Conservation (phyloP, 441 rosid genomes). For the Breynia disticha region DNA sequence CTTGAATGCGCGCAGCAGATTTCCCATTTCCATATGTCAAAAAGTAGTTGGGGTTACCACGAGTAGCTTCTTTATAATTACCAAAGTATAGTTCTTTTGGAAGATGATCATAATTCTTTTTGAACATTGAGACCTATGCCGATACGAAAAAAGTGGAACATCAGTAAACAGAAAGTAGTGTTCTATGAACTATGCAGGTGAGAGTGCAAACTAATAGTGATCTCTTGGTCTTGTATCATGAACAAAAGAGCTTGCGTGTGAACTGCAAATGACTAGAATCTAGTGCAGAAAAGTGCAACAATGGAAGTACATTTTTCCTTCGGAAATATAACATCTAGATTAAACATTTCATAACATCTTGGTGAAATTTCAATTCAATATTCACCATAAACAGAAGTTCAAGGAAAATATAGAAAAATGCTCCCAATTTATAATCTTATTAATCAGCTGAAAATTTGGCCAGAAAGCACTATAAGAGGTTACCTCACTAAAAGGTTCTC, state of each 20-base stretch:
- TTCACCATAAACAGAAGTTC: neutral
- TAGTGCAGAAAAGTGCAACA: neutral
- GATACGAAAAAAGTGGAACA: conserved; percentile 4
- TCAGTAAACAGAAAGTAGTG: neutral
- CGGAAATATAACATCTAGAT: neutral
- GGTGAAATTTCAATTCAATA: too few species aligned
- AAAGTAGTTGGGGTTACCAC: conserved; percentile 83
- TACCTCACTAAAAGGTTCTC: conserved; percentile 90
- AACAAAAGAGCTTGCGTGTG: neutral
- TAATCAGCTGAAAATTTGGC: neutral
- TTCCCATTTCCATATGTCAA: conserved; percentile 91
- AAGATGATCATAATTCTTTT: conserved; percentile 84
- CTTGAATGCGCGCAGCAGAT: conserved; percentile 80
- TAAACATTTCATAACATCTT: too few species aligned
- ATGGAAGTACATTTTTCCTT: neutral
- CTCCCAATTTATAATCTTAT: too few species aligned
- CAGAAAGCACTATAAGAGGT: conserved; percentile 3
- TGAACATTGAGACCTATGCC: conserved; percentile 80
- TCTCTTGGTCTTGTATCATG: neutral
- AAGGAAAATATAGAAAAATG: too few species aligned
- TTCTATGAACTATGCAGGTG: too few species aligned
- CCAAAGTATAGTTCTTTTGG: conserved; percentile 79
- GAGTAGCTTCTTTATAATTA: conserved; percentile 68
- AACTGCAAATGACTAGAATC: neutral
- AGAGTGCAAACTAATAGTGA: neutral